Evolutionary conservation across 371 early-diverging fungal genomes (phyloP).

Genomic region (Chytridium lagenaria): DNA sequence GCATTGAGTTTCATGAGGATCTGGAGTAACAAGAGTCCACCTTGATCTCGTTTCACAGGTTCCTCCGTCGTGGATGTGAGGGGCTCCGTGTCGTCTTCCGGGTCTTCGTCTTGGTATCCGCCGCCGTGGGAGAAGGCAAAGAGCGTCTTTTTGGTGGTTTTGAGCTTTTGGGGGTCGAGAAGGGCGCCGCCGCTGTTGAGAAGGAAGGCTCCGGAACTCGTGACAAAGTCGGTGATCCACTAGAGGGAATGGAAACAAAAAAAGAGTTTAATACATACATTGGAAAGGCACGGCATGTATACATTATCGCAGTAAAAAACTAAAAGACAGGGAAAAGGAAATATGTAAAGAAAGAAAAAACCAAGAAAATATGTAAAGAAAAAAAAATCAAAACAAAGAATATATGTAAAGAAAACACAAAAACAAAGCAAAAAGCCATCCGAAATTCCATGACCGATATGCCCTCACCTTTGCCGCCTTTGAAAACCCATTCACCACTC

Average conservation of each 20-base stretch:
- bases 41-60: constrained; percentile 1
- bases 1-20: constrained; percentile 12
- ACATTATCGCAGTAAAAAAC: too few relatives aligned
- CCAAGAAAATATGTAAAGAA: neutral
- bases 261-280: too few relatives aligned
- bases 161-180: neutral
- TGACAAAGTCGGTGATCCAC: constrained; percentile 11
- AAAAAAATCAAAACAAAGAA: neutral
- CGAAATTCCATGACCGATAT: too few relatives aligned
- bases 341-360: neutral
- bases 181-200: neutral
- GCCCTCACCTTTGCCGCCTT: neutral
- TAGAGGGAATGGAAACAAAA: neutral
- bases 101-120: too few relatives aligned
- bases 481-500: neutral
- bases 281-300: too few relatives aligned
- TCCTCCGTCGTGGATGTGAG: too few relatives aligned
- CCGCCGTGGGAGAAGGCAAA: too few relatives aligned
- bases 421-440: neutral
- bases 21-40: neutral
- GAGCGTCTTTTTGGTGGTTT: neutral
- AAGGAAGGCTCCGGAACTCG: constrained; percentile 10
- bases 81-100: neutral
- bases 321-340: neutral
- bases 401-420: neutral